Base-by-base conservation (phyloP, 2,329 filamentous ascomycete genomes). In the Colletotrichum sidae region DNA sequence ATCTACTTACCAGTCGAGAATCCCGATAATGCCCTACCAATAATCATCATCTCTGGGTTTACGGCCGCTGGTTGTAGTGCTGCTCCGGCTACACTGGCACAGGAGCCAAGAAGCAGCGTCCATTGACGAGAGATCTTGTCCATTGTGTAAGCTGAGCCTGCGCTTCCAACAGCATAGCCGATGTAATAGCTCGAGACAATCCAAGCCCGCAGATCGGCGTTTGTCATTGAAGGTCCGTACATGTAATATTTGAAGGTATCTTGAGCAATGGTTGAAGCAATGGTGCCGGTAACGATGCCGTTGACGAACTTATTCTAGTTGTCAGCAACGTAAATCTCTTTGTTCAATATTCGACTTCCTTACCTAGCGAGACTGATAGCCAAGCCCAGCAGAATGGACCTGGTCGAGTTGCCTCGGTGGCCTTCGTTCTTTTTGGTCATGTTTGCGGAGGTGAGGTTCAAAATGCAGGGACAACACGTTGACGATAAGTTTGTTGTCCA, bases 31-130 rank as follows among this genome's bases (percentile, higher is more conserved):
- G 67, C 62, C 0, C 73, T 67, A 4, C 73, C 73, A 7, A 70
- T 66, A 34, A 75, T 75, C 69, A 74, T 73, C 71, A 73, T 73
- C 41, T 62, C 71, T 33, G 68, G 62, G 33, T 71, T 67, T 1
- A 70, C 58, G 3, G 71, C 60, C 4, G 67, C 70, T 34, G 60
- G 49, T 51, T 76, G 58, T 1, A 60, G 74, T 10, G 75, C n/a
- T 3, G 46, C 39, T 5, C 52, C 54, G 9, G 51, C 8, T 5
- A 63, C 39, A 25, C 54, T 49, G 8, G 38, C 56, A 4, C 41
- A 59, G 10, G 67, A 54, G 1, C 58, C 58, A 4, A 67, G 52
- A 11, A 68, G 54, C 5, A 63, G 58, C 2, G 58, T 61, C 55
- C 55, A 58, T 0, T 46, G 37, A 3, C 65, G 61, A 12, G 56